Base-by-base conservation (phyloP, 805 yeast genomes). In the Saccharomycopsis guyanensis region DNA sequence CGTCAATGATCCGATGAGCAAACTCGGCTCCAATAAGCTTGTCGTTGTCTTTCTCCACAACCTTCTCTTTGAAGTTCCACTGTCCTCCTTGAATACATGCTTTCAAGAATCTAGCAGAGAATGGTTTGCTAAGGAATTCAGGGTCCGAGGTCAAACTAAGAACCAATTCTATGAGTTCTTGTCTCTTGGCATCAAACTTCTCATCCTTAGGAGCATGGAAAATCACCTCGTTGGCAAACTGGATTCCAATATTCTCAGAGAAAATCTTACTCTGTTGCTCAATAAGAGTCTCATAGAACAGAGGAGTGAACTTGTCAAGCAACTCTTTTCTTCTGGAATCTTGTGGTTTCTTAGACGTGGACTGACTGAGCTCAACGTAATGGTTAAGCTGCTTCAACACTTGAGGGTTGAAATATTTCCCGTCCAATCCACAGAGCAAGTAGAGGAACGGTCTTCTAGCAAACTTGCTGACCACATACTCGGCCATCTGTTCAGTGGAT, bases 391-490 rank as follows among this genome's bases (percentile, higher is more conserved):
- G 81, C 46, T 76, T 77, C 59, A 78, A 72, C 36, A 73, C 72
- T n/a, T 61, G 55, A 43, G 95, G 95, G 18, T 85, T 74, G 65
- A 91, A 91, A 61, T 80, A 89, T 60, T 83, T 82, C 35, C 87
- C 85, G 57, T 82, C 85, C 50, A 82, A 70, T 3, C 95, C 96
- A 46, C 78, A 72, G 51, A 89, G 69, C 47, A 91, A 68, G 63
- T 86, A 89, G 47, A 91, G 66, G 59, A 88, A 78, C 37, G 97
- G 96, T 64, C 96, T 78, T 68, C 98, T 76, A 29, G 89, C 87
- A 57, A 73, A 84, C 62, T 88, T 87, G 54, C 83, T 82, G 43
- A 70, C 66, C 23, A 84, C 67, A 20, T 86, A 65, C 31, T 75
- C 77, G 23, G 72, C 69, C 57, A 83, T 66, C 27, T 72, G 76